Conservation (phyloP, 1,284 basidiomycete genomes). For the Marasmius tenuissimus region DNA sequence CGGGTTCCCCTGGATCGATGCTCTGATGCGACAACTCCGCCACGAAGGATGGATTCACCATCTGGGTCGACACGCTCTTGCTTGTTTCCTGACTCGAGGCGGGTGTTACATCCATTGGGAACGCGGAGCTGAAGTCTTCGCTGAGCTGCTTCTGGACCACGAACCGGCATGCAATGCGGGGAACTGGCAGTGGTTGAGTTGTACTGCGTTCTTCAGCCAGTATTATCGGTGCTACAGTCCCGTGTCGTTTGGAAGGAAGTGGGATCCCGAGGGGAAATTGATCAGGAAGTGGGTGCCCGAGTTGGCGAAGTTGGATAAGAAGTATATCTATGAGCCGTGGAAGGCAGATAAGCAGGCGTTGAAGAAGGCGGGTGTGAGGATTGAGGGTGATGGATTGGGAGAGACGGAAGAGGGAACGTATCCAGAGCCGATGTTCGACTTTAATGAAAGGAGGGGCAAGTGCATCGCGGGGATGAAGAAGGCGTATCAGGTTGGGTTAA, state of each 20-base stretch:
- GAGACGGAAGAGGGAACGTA: constrained; percentile 10
- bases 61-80: constrained; percentile 50
- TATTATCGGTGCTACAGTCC: constrained; percentile 15
- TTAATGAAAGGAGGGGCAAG: constrained; percentile 19
- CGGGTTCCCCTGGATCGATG: constrained; percentile 50
- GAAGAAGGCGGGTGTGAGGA: constrained; percentile 14
- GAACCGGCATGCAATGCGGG: constrained; percentile 24
- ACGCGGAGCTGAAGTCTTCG: constrained; percentile 50
- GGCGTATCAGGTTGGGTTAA: constrained; percentile 7
- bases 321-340: constrained; percentile 14
- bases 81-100: constrained; percentile 51
- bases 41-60: constrained; percentile 49
- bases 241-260: constrained; percentile 20
- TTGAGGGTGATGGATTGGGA: background rate
- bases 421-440: constrained; percentile 19
- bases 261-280: constrained; percentile 20
- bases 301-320: constrained; percentile 22
- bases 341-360: constrained; percentile 7
- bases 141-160: constrained; percentile 25
- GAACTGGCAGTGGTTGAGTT: constrained; percentile 27
- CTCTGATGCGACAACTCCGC: constrained; percentile 44
- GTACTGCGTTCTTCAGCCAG: background rate
- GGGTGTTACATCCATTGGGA: constrained; percentile 59
- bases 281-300: constrained; percentile 28
- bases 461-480: constrained; percentile 17